Conservation (phyloP, 1,139 yeast species). For the Taphrina deformans region DNA sequence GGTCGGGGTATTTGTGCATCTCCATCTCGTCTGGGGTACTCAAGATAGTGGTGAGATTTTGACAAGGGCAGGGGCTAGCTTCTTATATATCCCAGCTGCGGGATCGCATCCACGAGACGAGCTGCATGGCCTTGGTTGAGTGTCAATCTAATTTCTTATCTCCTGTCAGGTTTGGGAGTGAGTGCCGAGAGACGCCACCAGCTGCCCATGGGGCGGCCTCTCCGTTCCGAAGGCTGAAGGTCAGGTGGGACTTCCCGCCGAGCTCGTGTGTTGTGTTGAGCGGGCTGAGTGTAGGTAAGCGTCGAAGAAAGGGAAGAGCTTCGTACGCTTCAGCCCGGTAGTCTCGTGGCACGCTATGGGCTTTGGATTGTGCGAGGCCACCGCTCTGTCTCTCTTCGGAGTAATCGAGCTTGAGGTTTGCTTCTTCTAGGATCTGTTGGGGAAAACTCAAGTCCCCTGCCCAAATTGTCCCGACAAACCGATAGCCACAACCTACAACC, state of each 20-base stretch:
- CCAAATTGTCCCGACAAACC: no score
- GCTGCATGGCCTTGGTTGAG: neutral
- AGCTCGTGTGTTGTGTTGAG: no score
- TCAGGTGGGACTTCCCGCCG: neutral
- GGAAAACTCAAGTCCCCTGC: no score
- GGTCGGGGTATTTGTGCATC: neutral
- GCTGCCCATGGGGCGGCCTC: neutral
- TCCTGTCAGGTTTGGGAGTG: neutral
- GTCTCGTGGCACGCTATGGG: no score
- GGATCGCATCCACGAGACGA: neutral
- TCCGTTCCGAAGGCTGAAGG: neutral
- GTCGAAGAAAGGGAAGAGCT: neutral
- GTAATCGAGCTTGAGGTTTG: no score
- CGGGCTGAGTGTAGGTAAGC: no score
- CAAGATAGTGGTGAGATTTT: neutral
- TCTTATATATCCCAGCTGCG: neutral
- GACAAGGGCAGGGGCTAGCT: neutral
- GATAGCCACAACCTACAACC: no score
- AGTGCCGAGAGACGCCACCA: neutral
- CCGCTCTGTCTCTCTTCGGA: no score
- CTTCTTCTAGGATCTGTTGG: no score
- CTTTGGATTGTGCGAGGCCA: no score
- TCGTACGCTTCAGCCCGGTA: no score
- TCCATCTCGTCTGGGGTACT: conserved; percentile 1
- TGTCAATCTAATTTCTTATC: neutral